Evolutionary conservation across 2,329 filamentous ascomycete genomes (phyloP), one percentile per base, ranked within the genome.

Genomic region (Fusarium domesticum): DNA sequence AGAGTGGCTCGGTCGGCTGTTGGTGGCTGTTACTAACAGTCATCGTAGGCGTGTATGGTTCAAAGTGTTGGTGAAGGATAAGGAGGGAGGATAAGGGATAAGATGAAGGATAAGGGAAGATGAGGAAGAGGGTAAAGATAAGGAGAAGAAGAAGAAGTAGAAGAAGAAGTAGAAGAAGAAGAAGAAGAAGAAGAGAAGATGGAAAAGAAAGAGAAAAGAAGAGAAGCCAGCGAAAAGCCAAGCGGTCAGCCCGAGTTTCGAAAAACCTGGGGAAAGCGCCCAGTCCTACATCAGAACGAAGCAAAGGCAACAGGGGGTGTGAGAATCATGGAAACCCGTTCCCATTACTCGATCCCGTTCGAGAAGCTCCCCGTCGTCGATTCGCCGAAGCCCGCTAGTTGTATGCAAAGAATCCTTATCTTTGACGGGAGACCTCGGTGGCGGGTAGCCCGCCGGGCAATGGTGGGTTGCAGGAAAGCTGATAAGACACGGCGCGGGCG

Each of bases 1-100:
- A 83, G 59, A 91, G 61, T 33, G 70, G 64, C 35, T 64, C 69
- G 47, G 59, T 51, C n/a, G 41, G 43, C 14, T 39, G 43, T 18
- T 55, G 43, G 12, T 56, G 44, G 30, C 43, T 46, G 28, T 52
- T 56, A 45, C 47, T 35, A 35, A 58, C 61, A 31, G 64, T 61
- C 66, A 71, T 70, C 43, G 48, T 54, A 54, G 42, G 18, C 18
- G 39, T 33, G 28, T 12, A 18, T 25, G 11, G 20, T 23, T 36
- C n/a, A 6, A 17, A 12, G 18, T 28, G 14, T 20, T n/a, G n/a
- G n/a, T n/a, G n/a, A n/a, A n/a, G n/a, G n/a, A n/a, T n/a, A n/a
- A n/a, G n/a, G n/a, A n/a, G n/a, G n/a, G n/a, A n/a, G n/a, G 34
- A 34, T 8, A 35, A 31, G 40, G 28, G 17, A 18, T 25, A 42